These are phyloP conservation scores for Populus euphratica DNA, from an alignment of 345 rosid genomes.

Conservation along the genomic window DNA sequence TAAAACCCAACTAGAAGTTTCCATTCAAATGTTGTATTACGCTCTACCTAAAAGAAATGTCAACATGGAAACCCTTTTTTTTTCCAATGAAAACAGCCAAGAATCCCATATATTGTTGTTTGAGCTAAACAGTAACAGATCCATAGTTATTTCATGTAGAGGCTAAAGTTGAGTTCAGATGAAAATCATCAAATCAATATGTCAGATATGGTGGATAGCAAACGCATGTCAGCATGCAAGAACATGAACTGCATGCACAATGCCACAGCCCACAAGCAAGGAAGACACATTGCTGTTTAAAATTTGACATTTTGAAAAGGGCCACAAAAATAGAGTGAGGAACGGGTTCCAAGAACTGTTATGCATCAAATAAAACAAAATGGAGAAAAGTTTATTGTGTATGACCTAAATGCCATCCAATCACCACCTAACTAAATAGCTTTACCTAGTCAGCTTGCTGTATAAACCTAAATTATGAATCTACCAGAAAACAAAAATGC, in stretches of 20 bases:
- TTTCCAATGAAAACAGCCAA: neutral
- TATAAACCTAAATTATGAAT: neutral
- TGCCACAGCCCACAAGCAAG: neutral
- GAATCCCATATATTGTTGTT: neutral
- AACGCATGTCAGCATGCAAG: neutral
- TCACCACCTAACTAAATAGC: neutral
- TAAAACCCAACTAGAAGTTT: neutral
- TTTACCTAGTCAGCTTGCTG: neutral
- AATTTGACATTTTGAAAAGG: neutral
- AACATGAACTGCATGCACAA: neutral
- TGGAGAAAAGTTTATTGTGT: neutral
- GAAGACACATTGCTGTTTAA: neutral
- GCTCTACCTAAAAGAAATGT: neutral
- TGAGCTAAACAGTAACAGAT: neutral
- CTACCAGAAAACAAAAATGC: neutral
- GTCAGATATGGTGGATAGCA: neutral
- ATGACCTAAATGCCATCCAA: neutral
- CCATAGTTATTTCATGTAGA: neutral
- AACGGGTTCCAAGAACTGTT: neutral
- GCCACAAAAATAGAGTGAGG: neutral
- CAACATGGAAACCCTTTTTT: neutral
- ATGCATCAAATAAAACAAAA: neutral
- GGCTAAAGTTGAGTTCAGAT: neutral
- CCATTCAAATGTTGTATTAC: neutral
- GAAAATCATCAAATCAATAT: neutral